Evolutionary conservation across 495 filamentous ascomycete species (phyloP).

Genomic region (Bathelium albidoporum): DNA sequence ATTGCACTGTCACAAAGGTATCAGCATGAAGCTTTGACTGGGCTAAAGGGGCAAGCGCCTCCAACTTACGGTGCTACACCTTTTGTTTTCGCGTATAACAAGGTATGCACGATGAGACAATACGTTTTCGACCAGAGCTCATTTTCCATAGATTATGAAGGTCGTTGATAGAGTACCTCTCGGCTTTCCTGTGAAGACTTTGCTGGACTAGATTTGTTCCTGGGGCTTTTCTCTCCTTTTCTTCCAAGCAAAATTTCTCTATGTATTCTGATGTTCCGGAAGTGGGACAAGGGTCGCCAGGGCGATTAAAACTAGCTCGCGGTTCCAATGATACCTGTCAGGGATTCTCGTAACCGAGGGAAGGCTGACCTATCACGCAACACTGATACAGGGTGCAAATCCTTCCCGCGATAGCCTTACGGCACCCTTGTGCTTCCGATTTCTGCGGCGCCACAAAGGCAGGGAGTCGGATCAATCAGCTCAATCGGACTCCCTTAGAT

Average conservation of each 20-base stretch:
- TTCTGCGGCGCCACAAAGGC: too few relatives aligned
- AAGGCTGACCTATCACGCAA: too few relatives aligned
- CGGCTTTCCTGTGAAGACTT: background rate
- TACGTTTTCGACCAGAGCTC: constrained; percentile 1
- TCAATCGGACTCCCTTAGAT: too few relatives aligned
- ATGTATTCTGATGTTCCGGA: too few relatives aligned
- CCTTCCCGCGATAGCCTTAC: too few relatives aligned
- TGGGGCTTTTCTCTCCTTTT: background rate
- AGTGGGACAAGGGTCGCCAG: too few relatives aligned
- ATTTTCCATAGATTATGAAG: background rate
- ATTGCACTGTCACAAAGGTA: constrained; percentile 7
- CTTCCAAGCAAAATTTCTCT: background rate
- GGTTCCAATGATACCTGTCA: too few relatives aligned
- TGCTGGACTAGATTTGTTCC: background rate
- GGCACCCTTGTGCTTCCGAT: too few relatives aligned
- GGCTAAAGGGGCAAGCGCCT: background rate
- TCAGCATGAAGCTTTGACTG: background rate
- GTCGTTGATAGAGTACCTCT: background rate
- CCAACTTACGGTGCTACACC: background rate
- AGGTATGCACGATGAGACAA: constrained; percentile 4
- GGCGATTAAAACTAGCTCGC: too few relatives aligned
- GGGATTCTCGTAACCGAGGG: too few relatives aligned
- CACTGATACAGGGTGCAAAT: too few relatives aligned
- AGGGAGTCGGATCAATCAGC: too few relatives aligned
- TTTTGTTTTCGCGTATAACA: constrained; percentile 7